Evolutionary conservation across 148 eudicot species (phyloP).

Genomic region (Rhododendron griersonianum): DNA sequence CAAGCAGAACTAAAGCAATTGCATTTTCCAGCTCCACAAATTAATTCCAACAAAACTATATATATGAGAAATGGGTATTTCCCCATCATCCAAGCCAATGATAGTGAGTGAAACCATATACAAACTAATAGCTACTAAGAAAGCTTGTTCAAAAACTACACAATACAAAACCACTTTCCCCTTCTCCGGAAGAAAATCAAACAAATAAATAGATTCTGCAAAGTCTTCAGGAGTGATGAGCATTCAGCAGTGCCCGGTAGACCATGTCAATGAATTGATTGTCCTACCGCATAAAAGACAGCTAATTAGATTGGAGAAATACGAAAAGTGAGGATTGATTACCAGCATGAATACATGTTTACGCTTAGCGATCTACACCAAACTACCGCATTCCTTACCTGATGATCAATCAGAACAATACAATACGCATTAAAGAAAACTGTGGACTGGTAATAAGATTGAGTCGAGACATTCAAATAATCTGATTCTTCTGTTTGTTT

Average conservation of each 20-base stretch:
- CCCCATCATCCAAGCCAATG: background rate
- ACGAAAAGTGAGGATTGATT: background rate
- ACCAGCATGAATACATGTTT: background rate
- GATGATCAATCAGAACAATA: background rate
- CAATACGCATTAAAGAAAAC: background rate
- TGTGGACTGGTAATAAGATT: background rate
- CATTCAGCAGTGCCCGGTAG: constrained; percentile 43
- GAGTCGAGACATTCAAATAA: background rate
- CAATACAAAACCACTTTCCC: background rate
- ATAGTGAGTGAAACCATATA: background rate
- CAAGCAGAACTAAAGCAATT: background rate
- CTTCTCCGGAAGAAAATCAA: background rate
- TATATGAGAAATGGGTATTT: background rate
- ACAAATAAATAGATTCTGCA: background rate
- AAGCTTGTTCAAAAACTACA: background rate
- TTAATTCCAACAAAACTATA: background rate
- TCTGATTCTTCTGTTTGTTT: background rate
- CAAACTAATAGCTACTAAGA: background rate
- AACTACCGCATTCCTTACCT: background rate
- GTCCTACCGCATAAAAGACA: constrained; percentile 31
- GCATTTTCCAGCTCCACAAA: background rate
- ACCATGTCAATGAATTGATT: constrained; percentile 61
- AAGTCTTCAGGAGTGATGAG: constrained; percentile 38
- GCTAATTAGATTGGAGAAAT: background rate
- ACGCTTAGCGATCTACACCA: background rate